Evolutionary conservation across 305 asterid genomes (phyloP).

Genomic region (Fraxinus sp.): DNA sequence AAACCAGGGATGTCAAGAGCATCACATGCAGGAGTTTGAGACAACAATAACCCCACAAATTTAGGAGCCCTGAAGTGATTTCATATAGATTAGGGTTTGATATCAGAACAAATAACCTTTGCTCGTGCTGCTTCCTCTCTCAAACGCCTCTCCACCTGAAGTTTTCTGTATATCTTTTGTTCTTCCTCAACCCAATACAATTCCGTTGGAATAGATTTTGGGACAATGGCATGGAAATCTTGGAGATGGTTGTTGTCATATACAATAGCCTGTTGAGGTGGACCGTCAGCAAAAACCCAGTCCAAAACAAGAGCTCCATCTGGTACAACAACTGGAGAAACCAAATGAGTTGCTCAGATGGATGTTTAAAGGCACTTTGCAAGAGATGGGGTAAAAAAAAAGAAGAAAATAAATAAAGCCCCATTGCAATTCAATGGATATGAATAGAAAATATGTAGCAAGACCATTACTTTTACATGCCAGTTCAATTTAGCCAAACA

Average conservation of each 20-base stretch:
- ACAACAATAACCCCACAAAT: constrained; percentile 4
- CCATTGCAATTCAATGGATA: constrained; percentile 8
- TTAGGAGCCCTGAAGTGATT: not conserved
- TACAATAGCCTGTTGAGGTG: constrained; percentile 63
- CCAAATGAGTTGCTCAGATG: constrained; percentile 29
- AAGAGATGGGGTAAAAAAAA: constrained; percentile 3
- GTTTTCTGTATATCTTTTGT: constrained; percentile 46
- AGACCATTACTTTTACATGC: constrained; percentile 1
- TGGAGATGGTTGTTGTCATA: constrained; percentile 67
- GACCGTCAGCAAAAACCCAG: constrained; percentile 98
- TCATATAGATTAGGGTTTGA: constrained; percentile 10
- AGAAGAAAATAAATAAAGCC: constrained; percentile 17
- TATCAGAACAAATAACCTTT: constrained; percentile 58
- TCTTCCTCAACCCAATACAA: constrained; percentile 84
- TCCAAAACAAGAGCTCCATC: constrained; percentile 73
- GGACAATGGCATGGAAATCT: constrained; percentile 86
- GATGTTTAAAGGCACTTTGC: constrained; percentile 24
- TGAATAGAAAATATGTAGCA: constrained; percentile 5
- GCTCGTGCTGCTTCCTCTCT: constrained; percentile 72
- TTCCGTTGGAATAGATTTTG: constrained; percentile 52
- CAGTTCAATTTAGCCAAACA: not conserved
- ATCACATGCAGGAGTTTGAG: constrained; percentile 1
- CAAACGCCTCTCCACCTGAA: constrained; percentile 68
- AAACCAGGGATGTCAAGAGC: constrained; percentile 8
- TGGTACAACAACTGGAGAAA: constrained; percentile 76